These are phyloP conservation scores for Lasiosphaeria miniovina DNA, from an alignment of 495 filamentous ascomycete species.

Conservation along the genomic window DNA sequence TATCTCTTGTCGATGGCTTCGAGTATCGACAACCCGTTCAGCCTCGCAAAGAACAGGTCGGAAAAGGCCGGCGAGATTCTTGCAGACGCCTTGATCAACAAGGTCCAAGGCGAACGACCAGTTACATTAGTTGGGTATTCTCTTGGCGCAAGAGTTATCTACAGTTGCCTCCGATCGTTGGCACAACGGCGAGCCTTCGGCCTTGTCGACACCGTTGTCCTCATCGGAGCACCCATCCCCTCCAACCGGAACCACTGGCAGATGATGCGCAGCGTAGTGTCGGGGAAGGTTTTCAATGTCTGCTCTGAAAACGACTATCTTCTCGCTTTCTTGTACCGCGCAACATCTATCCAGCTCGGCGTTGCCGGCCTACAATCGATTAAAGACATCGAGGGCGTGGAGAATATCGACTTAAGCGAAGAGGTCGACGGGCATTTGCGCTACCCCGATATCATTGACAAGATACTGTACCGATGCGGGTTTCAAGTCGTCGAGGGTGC, in stretches of 20 bases:
- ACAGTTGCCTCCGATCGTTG: constrained; percentile 65
- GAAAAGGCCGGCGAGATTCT: constrained; percentile 82
- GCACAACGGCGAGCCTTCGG: constrained; percentile 73
- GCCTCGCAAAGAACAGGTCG: constrained; percentile 66
- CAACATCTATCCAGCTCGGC: constrained; percentile 70
- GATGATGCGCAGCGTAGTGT: constrained; percentile 66
- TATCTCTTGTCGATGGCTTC: constrained; percentile 62
- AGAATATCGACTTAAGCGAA: constrained; percentile 73
- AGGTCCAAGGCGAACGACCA: constrained; percentile 78
- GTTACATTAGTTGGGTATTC: constrained; percentile 85
- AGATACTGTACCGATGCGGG: constrained; percentile 64
- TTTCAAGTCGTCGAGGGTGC: constrained; percentile 60
- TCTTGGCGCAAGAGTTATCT: constrained; percentile 78
- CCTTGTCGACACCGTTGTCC: constrained; percentile 71
- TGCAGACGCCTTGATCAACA: constrained; percentile 80
- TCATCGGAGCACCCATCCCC: constrained; percentile 80
- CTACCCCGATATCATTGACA: constrained; percentile 67
- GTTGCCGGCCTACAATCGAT: constrained; percentile 72
- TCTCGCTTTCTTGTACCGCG: constrained; percentile 73
- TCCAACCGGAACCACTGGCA: constrained; percentile 63
- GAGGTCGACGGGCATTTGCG: constrained; percentile 68
- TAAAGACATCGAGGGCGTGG: constrained; percentile 60
- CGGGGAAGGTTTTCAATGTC: constrained; percentile 72
- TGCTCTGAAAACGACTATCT: constrained; percentile 76
- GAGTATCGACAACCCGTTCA: constrained; percentile 82